Evolutionary conservation across 1,284 basidiomycete genomes (phyloP).

Genomic region (Ceratobasidium sp.): DNA sequence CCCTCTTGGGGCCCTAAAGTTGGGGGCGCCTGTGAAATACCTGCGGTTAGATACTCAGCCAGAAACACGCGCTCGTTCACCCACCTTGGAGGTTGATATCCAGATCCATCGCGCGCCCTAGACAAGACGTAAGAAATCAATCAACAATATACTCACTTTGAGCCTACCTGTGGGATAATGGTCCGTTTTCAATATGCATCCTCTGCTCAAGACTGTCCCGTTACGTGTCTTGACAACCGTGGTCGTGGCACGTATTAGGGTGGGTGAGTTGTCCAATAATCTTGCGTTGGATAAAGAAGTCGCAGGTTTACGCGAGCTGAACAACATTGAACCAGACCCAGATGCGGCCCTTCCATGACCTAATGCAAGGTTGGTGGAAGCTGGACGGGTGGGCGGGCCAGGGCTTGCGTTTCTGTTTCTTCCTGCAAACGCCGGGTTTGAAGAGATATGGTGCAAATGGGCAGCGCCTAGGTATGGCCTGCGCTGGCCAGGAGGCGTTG

Average conservation of each 20-base stretch:
- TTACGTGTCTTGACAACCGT: slow-evolving; percentile 82
- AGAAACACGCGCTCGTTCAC: neutral
- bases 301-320: slow-evolving; percentile 1
- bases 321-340: slow-evolving; percentile 22
- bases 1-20: slow-evolving; percentile 84
- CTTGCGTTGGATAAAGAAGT: neutral
- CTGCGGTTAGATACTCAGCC: neutral
- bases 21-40: slow-evolving; percentile 77
- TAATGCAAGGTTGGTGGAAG: neutral
- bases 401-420: slow-evolving; percentile 32
- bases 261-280: slow-evolving; percentile 32
- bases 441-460: slow-evolving; percentile 21
- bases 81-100: slow-evolving; percentile 78
- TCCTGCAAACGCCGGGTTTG: slow-evolving; percentile 27
- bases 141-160: neutral
- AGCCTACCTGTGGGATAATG: slow-evolving; percentile 81
- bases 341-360: slow-evolving; percentile 25
- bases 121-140: slow-evolving; percentile 7
- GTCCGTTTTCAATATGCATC: slow-evolving; percentile 94
- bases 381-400: slow-evolving; percentile 32
- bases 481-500: slow-evolving; percentile 33
- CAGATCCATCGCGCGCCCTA: slow-evolving; percentile 87
- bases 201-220: slow-evolving; percentile 88
- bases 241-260: slow-evolving; percentile 31
- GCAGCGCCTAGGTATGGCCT: slow-evolving; percentile 28